phyloP scores from a whole-genome alignment of 2,329 filamentous ascomycete genomes.

The Exophiala calicioides region DNA sequence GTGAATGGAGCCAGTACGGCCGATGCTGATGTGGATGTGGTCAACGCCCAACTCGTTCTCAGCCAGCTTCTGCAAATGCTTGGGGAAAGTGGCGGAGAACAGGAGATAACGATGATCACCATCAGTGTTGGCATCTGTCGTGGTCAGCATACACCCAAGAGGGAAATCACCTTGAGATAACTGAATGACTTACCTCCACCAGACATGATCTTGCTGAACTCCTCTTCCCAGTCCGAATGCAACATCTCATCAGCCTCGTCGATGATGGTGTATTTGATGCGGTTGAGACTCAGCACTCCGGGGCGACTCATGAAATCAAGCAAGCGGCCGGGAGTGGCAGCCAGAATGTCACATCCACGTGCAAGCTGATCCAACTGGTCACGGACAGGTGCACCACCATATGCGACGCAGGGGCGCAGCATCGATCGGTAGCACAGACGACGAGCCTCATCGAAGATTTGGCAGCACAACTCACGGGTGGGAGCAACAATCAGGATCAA shows the following conservation, averaged over 20 bases:
- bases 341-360: constrained; percentile 84
- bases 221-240: constrained; percentile 72
- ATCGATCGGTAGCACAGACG: constrained; percentile 93
- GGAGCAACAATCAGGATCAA: constrained; percentile 83
- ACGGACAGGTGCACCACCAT: constrained; percentile 75
- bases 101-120: constrained; percentile 71
- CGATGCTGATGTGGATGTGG: constrained; percentile 79
- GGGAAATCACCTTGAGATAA: constrained; percentile 6
- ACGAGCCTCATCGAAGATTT: constrained; percentile 93
- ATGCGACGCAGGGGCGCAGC: constrained; percentile 86
- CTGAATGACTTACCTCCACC: constrained; percentile 69
- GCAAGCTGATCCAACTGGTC: constrained; percentile 72
- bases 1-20: constrained; percentile 80
- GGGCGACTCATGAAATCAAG: constrained; percentile 75
- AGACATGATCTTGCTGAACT: constrained; percentile 73
- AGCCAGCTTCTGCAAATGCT: constrained; percentile 72
- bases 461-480: constrained; percentile 84
- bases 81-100: constrained; percentile 94
- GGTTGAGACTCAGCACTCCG: constrained; percentile 67
- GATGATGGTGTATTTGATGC: constrained; percentile 76
- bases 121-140: constrained; percentile 70
- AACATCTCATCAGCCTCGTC: constrained; percentile 97
- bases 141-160: constrained; percentile 32
- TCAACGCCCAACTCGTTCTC: constrained; percentile 71
- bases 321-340: constrained; percentile 85